phyloP scores from a whole-genome alignment of 2,329 filamentous ascomycete genomes.

The Emericellopsis cladophorae region DNA sequence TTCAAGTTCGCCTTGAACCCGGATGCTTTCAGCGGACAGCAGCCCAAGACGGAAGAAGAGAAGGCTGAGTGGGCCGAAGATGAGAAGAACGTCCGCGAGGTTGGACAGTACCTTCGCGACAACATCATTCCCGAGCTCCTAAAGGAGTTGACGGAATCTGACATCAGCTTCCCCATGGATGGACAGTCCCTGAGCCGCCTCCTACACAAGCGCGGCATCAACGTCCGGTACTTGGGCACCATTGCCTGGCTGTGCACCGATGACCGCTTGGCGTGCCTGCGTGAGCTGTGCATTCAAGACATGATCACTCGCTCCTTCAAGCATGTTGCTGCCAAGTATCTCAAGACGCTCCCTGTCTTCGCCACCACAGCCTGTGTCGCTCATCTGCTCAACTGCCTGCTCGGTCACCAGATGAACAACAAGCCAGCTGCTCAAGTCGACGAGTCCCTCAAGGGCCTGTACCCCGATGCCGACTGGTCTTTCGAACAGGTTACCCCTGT shows the following conservation, averaged over 20 bases:
- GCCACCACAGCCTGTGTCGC: slow-evolving; percentile 70
- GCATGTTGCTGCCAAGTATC: slow-evolving; percentile 69
- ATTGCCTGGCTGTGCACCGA: slow-evolving; percentile 54
- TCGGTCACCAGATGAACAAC: slow-evolving; percentile 66
- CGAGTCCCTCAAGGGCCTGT: slow-evolving; percentile 58
- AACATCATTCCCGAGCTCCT: slow-evolving; percentile 76
- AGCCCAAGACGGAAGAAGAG: slow-evolving; percentile 80
- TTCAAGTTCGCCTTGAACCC: slow-evolving; percentile 88
- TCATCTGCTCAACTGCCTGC: slow-evolving; percentile 86
- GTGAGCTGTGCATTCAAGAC: slow-evolving; percentile 70
- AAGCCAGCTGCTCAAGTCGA: slow-evolving; percentile 71
- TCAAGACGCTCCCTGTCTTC: slow-evolving; percentile 67
- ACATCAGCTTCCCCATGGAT: slow-evolving; percentile 97
- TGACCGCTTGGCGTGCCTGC: slow-evolving; percentile 63
- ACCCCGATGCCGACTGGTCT: slow-evolving; percentile 67
- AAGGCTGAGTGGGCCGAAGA: slow-evolving; percentile 73
- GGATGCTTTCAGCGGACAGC: slow-evolving; percentile 87
- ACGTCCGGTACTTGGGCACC: slow-evolving; percentile 88
- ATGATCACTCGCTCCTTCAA: slow-evolving; percentile 96
- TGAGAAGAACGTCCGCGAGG: slow-evolving; percentile 76
- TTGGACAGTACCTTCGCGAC: slow-evolving; percentile 64
- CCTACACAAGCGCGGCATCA: slow-evolving; percentile 94
- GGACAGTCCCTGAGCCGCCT: slow-evolving; percentile 81
- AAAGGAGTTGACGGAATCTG: slow-evolving; percentile 77
- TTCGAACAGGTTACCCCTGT: slow-evolving; percentile 73